Evolutionary conservation across 2,329 filamentous ascomycete species (phyloP), one percentile per base, ranked within the genome.

Genomic region (Phyllosticta citribraziliensis): DNA sequence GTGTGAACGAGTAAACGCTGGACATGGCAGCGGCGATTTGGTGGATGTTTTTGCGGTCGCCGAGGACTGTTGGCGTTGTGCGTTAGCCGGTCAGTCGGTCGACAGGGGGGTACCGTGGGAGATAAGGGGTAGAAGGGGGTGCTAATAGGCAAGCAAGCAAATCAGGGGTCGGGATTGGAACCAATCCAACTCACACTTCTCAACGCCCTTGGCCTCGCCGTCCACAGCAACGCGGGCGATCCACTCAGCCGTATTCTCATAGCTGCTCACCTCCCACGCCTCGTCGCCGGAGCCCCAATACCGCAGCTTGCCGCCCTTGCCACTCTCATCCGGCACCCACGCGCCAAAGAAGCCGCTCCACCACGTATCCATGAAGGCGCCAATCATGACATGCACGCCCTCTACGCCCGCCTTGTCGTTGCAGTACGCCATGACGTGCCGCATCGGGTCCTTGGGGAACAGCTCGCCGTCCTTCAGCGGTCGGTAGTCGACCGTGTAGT

Each of bases 361-460:
- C 17, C 73, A 62, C 1, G 67, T 63, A 10, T 76, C 74, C 65
- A 72, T 73, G 58, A 76, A 74, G 6, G 56, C 72, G 8, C 72
- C 77, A 51, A 72, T 70, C n/a, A 78, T 65, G 17, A 79, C 64
- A 61, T 78, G 75, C 0, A 78, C 75, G 14, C 70, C 76, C 54
- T 70, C 67, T 10, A 76, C 70, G 33, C 70, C 64, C 2, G 20
- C 6, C 65, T 75, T 76, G 2, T 62, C 65, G 1, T 75, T 70
- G 2, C 78, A 66, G 59, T 78, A 76, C 1, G 65, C 70, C 61
- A 74, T 71, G 30, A 78, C 66, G 20, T 70, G 67, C 27, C 72
- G 77, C 70, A 75, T 76, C 0, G 74, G 68, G 40, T 79, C 75
- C 64, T 78, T 78, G 1, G 67, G 61, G 33, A 70, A 69, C 5